Percentiles rank a stretch among this genome's conserved stretches.
Conservation (phyloP, 106 monocot species). For the Dendrobium officinale region DNA sequence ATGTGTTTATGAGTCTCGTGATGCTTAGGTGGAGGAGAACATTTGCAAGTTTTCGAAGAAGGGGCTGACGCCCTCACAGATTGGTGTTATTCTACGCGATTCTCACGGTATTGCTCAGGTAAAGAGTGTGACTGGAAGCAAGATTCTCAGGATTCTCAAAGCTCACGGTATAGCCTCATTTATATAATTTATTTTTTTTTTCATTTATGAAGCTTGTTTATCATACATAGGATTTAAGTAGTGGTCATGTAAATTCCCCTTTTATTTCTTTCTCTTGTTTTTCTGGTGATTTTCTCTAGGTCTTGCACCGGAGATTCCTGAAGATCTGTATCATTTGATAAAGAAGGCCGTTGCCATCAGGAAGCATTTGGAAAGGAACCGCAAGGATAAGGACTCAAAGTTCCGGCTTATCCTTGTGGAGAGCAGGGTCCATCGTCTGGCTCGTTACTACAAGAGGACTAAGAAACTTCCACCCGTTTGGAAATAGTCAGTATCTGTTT, state of each 20-base stretch:
- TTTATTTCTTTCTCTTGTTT: neutral
- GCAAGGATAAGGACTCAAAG: too few species aligned
- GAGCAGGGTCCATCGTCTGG: too few species aligned
- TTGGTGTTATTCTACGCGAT: conserved; percentile 79
- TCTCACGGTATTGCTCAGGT: conserved; percentile 57
- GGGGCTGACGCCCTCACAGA: conserved; percentile 74
- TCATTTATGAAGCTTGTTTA: neutral
- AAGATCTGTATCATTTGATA: conserved; percentile 1
- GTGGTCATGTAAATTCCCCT: too few species aligned
- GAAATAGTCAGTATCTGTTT: conserved; percentile 51
- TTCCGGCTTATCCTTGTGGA: too few species aligned
- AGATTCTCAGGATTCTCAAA: conserved; percentile 75
- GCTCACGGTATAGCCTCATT: conserved; percentile 35
- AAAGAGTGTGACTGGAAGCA: conserved; percentile 36
- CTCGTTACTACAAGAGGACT: too few species aligned
- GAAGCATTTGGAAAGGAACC: too few species aligned
- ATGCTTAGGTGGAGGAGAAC: conserved; percentile 57
- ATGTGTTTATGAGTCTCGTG: neutral
- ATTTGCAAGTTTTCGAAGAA: conserved; percentile 82
- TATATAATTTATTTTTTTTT: neutral
- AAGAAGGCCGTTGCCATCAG: too few species aligned
- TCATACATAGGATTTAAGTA: neutral
- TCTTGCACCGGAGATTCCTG: conserved; percentile 64
- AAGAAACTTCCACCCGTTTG: conserved; percentile 44
- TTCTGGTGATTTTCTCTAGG: conserved; percentile 12